phyloP scores from a whole-genome alignment of 257 asterid species.

The Solanum medicagineum region DNA sequence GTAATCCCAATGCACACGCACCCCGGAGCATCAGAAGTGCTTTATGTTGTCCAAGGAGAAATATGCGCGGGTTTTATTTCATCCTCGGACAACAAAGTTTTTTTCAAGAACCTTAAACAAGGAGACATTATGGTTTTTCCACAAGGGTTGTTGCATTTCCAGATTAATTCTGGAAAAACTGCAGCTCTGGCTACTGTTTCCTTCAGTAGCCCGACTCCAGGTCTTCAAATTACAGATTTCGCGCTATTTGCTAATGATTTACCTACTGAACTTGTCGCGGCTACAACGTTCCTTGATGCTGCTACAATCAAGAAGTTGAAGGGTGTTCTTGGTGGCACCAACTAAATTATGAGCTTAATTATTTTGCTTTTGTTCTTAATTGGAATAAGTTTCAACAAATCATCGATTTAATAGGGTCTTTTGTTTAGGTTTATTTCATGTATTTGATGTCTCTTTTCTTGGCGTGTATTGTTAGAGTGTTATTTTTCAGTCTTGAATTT shows the following conservation, averaged over 20 bases:
- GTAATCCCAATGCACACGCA: slow-evolving; percentile 74
- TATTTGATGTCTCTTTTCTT: not conserved
- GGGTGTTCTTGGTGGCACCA: slow-evolving; percentile 38
- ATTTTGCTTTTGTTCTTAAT: not conserved
- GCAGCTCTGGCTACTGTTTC: slow-evolving; percentile 39
- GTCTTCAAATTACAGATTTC: slow-evolving; percentile 46
- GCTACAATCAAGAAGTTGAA: slow-evolving; percentile 45
- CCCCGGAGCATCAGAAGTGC: slow-evolving; percentile 56
- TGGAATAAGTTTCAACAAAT: not conserved
- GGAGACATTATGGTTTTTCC: slow-evolving; percentile 66
- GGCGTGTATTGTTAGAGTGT: not conserved
- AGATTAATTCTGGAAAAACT: slow-evolving; percentile 45
- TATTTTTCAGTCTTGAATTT: not conserved
- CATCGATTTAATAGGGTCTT: not conserved
- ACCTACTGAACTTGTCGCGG: slow-evolving; percentile 27
- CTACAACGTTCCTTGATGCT: slow-evolving; percentile 49
- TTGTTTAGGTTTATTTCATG: not conserved
- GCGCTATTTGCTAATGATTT: slow-evolving; percentile 47
- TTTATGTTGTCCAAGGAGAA: slow-evolving; percentile 35
- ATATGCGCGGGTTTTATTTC: slow-evolving; percentile 44
- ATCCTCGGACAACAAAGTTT: slow-evolving; percentile 34
- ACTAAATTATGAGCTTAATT: not conserved
- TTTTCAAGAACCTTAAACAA: slow-evolving; percentile 29
- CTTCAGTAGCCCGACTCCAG: slow-evolving; percentile 56
- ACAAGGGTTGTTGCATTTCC: slow-evolving; percentile 65